Evolutionary conservation across 1,284 basidiomycete species (phyloP), one percentile per base, ranked within the genome.

Genomic region (Ustilago sp.): DNA sequence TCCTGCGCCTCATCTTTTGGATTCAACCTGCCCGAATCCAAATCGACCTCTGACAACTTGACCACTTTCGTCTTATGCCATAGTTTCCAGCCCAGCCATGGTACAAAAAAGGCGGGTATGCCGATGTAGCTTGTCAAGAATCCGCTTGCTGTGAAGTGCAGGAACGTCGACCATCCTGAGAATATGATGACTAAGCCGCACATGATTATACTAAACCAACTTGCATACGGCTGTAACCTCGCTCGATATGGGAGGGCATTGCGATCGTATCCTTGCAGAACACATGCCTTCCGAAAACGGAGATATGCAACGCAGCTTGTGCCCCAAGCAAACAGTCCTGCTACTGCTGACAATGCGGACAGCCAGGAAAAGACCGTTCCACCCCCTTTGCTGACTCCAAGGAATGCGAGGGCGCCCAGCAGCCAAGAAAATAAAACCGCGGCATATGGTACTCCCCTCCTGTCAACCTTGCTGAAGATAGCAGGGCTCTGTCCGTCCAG

Each of bases 281-380:
- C 88, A 83, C 90, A 86, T 17, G 90, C 92, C 72, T 89, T 88
- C 68, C 90, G 90, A 89, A 93, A 94, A 86, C 89, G 90, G 59
- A 93, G 83, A 87, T 92, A 94, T 6, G 92, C 91, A 52, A 92
- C 68, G 81, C 91, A 90, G 86, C 93, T 93, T 54, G 89, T 93
- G 80, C 92, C 91, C 94, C 94, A 96, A 11, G 92, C 93, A 87
- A 93, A 89, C 55, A 92, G 85, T 50, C 91, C 92, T 8, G 89
- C 88, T 23, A 90, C 90, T 9, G 91, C 90, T 7, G 88, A 91
- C 57, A 93, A 87, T 81, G 91, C 91, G 78, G 91, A 71, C 80
- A 81, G 72, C 77, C 80, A 86, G 58, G 83, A 87, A 86, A 85
- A 96, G 93, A 47, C 94, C 92, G 64, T 76, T 68, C 68, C 88